Evolutionary conservation across 2,329 filamentous ascomycete genomes (phyloP).

Genomic region (Phaeosphaeriaceae sp.): DNA sequence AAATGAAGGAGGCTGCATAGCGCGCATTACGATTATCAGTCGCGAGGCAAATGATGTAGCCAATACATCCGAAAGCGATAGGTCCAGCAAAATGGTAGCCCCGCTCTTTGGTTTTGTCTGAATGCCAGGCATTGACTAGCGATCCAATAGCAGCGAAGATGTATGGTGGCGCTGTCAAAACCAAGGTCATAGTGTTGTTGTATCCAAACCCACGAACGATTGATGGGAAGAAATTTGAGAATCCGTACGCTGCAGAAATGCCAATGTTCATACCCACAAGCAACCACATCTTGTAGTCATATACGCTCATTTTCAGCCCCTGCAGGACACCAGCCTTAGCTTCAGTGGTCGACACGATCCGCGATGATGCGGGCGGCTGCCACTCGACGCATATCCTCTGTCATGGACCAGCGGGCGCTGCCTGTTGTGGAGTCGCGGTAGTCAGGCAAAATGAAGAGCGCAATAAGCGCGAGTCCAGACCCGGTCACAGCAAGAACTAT

Average conservation of each 20-base stretch:
- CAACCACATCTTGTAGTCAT: slow-evolving; percentile 6
- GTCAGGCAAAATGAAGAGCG: slow-evolving; percentile 2
- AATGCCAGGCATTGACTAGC: slow-evolving; percentile 55
- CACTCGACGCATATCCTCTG: slow-evolving; percentile 2
- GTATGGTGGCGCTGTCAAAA: slow-evolving; percentile 54
- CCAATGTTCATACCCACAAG: background rate
- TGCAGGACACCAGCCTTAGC: background rate
- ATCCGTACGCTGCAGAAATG: background rate
- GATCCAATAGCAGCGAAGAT: slow-evolving; percentile 50
- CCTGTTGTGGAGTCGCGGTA: slow-evolving; percentile 4
- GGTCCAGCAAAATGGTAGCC: slow-evolving; percentile 55
- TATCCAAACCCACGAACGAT: slow-evolving; percentile 24
- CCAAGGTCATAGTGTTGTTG: slow-evolving; percentile 31
- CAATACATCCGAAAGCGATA: slow-evolving; percentile 45
- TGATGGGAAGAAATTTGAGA: slow-evolving; percentile 1
- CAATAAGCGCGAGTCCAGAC: background rate
- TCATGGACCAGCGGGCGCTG: slow-evolving; percentile 1
- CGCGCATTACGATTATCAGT: slow-evolving; percentile 9
- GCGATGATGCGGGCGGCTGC: slow-evolving; percentile 2
- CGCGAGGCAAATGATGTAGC: slow-evolving; percentile 38
- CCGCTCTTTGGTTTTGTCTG: slow-evolving; percentile 54
- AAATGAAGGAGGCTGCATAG: slow-evolving; percentile 36
- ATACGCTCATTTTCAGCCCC: slow-evolving; percentile 1
- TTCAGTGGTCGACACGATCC: background rate
- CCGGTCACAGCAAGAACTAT: slow-evolving; percentile 1